A percentile compares a stretch with the other conserved stretches of the same genome.
phyloP scores from a whole-genome alignment of 2,329 filamentous ascomycete genomes.

The Teratosphaeria epicoccoides region DNA sequence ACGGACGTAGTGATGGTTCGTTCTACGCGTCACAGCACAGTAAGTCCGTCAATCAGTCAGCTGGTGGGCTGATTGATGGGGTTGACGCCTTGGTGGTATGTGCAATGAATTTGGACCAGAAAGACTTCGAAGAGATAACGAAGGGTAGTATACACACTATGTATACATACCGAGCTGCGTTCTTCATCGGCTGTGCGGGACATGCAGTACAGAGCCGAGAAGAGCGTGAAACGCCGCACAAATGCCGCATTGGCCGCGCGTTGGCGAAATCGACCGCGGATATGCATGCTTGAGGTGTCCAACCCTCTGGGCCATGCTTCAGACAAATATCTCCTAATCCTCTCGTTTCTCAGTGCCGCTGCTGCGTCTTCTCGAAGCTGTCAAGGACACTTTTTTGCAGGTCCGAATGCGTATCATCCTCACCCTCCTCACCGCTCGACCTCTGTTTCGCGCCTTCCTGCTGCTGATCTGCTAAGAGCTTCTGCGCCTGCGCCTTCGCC shows the following conservation, averaged over 20 bases:
- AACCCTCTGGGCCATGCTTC: slow-evolving; percentile 2
- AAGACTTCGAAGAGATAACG: background rate
- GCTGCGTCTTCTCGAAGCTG: slow-evolving; percentile 29
- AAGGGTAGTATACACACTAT: background rate
- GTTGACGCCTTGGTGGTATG: no score
- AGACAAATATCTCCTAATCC: background rate
- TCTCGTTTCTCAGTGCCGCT: slow-evolving; percentile 22
- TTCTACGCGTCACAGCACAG: no score
- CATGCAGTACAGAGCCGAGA: background rate
- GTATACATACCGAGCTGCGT: background rate
- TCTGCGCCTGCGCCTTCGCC: slow-evolving; percentile 43
- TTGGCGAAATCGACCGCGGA: background rate
- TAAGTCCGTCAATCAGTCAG: no score
- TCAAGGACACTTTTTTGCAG: slow-evolving; percentile 31
- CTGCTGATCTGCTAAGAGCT: slow-evolving; percentile 2
- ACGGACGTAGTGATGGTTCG: no score
- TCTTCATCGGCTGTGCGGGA: background rate
- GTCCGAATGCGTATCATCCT: slow-evolving; percentile 15
- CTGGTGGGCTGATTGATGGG: no score
- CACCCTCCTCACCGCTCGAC: slow-evolving; percentile 1
- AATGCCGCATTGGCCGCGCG: no score
- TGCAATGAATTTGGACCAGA: background rate
- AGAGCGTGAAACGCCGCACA: background rate
- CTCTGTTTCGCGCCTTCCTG: background rate
- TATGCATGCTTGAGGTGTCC: background rate